phyloP scores from a whole-genome alignment of 192 early-diverging fungal species.

The Backusella circina region DNA sequence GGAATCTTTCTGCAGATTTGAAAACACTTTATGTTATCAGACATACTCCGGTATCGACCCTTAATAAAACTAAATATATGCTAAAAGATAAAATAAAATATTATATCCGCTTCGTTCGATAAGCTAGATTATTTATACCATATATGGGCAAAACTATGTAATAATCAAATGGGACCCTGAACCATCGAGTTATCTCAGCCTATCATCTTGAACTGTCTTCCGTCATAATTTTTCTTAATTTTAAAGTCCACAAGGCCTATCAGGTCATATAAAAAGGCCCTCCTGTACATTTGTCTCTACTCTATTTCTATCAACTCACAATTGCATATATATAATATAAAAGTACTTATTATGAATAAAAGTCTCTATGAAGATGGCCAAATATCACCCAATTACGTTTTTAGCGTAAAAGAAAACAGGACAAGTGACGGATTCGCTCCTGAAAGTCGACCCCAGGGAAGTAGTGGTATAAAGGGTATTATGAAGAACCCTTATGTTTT shows the following conservation, averaged over 20 bases:
- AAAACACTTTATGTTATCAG: not conserved
- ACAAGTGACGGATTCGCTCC: not conserved
- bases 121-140: not conserved
- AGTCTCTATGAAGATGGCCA: not conserved
- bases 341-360: not conserved
- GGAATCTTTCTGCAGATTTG: not conserved
- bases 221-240: not conserved
- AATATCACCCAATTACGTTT: not conserved
- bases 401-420: not conserved
- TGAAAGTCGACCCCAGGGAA: not conserved
- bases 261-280: not conserved
- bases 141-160: not conserved
- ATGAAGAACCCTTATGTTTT: slow-evolving; percentile 30
- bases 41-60: not conserved
- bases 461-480: slow-evolving; percentile 23
- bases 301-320: not conserved
- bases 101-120: not conserved
- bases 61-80: not conserved
- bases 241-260: not conserved
- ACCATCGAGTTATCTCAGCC: not conserved
- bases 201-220: not conserved
- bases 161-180: not conserved
- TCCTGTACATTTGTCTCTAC: not conserved
- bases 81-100: not conserved
- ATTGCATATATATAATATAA: not conserved